Evolutionary conservation across 2,329 filamentous ascomycete genomes (phyloP).

Genomic region (Claviceps citrina): DNA sequence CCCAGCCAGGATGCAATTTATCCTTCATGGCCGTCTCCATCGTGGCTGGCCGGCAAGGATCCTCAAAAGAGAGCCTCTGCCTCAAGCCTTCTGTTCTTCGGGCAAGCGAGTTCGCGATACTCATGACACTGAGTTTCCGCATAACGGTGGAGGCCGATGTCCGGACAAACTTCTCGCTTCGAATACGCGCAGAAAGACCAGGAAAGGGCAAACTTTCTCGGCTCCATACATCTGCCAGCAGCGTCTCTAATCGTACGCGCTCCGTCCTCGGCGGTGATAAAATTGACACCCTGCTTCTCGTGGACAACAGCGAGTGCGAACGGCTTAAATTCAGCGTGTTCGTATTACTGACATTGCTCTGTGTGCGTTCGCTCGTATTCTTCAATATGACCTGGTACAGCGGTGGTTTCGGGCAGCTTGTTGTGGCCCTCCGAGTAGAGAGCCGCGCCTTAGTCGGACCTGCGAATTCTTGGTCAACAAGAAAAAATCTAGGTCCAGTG

Average conservation of each 20-base stretch:
- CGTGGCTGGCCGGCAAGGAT: neutral
- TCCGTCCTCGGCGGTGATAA: constrained; percentile 62
- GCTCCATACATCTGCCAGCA: constrained; percentile 70
- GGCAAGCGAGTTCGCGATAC: constrained; percentile 60
- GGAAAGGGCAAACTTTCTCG: constrained; percentile 67
- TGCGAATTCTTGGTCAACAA: constrained; percentile 13
- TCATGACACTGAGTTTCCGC: constrained; percentile 71
- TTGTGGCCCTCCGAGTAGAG: constrained; percentile 66
- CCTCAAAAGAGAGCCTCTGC: constrained; percentile 9
- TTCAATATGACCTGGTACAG: constrained; percentile 70
- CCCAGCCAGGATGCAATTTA: neutral
- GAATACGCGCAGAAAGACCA: constrained; percentile 52
- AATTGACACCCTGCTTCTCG: constrained; percentile 48
- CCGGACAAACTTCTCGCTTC: constrained; percentile 57
- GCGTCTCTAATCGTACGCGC: constrained; percentile 58
- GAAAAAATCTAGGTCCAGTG: neutral
- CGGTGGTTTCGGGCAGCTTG: constrained; percentile 51
- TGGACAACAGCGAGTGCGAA: constrained; percentile 65
- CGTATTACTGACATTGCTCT: constrained; percentile 27
- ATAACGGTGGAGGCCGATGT: constrained; percentile 76
- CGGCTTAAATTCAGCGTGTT: constrained; percentile 46
- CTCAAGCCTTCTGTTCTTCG: constrained; percentile 48
- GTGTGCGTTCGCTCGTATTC: constrained; percentile 59
- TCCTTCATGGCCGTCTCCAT: neutral
- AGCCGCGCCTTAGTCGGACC: constrained; percentile 50